A percentile compares a stretch with the other conserved stretches of the same genome.
phyloP scores from a whole-genome alignment of 352 stramenopile genomes.

The Globisporangium mamillatum region DNA sequence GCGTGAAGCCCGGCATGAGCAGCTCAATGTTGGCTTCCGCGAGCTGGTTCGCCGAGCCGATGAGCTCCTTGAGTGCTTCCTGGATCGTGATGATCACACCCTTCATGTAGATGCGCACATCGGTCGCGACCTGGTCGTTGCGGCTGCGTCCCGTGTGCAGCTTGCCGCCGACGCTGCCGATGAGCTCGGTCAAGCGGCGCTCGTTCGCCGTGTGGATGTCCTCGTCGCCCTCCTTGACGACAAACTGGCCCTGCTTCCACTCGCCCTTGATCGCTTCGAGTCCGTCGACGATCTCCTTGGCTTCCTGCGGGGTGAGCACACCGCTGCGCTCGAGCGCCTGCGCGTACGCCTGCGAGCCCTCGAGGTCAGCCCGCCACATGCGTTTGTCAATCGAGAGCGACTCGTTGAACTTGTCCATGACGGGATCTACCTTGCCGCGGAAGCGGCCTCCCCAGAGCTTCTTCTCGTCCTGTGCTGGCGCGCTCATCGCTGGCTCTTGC shows the following conservation, averaged over 20 bases:
- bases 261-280: constrained; percentile 87
- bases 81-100: constrained; percentile 58
- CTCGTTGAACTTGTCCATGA: constrained; percentile 99
- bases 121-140: constrained; percentile 98
- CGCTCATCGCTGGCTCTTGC: constrained; percentile 21
- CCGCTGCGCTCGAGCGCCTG: constrained; percentile 85
- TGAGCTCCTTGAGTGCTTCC: constrained; percentile 89
- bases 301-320: constrained; percentile 92
- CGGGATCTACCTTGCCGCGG: constrained; percentile 93
- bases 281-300: constrained; percentile 78
- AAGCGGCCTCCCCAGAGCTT: constrained; percentile 93
- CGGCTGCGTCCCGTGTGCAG: constrained; percentile 95
- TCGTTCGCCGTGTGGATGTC: constrained; percentile 99
- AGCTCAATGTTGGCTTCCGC: constrained; percentile 92
- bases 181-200: constrained; percentile 96
- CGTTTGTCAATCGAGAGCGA: constrained; percentile 96
- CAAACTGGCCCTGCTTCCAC: constrained; percentile 82
- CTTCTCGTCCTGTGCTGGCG: constrained; percentile 44
- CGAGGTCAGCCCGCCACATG: constrained; percentile 96
- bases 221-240: constrained; percentile 94
- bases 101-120: constrained; percentile 95
- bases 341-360: constrained; percentile 95
- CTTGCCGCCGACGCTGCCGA: constrained; percentile 96
- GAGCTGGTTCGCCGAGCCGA: constrained; percentile 85
- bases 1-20: constrained; percentile 98